Conservation (phyloP, 2,329 filamentous ascomycete genomes). For the Aspergillus aculeatus region DNA sequence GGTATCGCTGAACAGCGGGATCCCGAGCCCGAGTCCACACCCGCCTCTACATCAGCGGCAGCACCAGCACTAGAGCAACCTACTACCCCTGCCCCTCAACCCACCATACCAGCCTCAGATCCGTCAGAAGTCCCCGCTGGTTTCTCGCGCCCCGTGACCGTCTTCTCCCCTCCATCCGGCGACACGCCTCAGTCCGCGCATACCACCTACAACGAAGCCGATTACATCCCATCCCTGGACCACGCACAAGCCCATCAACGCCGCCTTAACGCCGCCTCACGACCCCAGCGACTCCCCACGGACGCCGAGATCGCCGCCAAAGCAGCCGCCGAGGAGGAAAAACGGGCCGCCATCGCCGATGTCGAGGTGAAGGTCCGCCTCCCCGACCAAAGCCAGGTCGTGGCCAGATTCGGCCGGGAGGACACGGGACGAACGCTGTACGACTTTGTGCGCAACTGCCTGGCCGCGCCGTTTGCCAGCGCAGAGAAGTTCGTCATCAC, state of each 20-base stretch:
- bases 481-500: constrained; percentile 69
- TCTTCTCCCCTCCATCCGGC: constrained; percentile 77
- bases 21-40: constrained; percentile 9
- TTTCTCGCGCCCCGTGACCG: constrained; percentile 55
- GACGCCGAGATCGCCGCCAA: constrained; percentile 77
- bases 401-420: constrained; percentile 65
- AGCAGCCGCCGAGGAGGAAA: constrained; percentile 64
- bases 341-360: constrained; percentile 63
- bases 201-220: constrained; percentile 65
- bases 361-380: constrained; percentile 80
- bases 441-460: constrained; percentile 68
- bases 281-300: constrained; percentile 76
- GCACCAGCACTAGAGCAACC: constrained; percentile 15
- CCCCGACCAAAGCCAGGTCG: constrained; percentile 77
- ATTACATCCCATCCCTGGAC: constrained; percentile 77
- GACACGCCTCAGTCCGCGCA: constrained; percentile 73
- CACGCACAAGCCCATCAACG: constrained; percentile 79
- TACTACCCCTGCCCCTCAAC: constrained; percentile 13
- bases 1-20: constrained; percentile 12
- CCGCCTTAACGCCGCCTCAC: constrained; percentile 71
- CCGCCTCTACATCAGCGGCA: constrained; percentile 12
- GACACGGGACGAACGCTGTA: constrained; percentile 74
- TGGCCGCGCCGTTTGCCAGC: constrained; percentile 56
- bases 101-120: constrained; percentile 19
- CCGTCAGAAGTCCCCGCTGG: constrained; percentile 29